Percentiles rank a stretch among this genome's conserved stretches.
phyloP scores from a whole-genome alignment of 805 yeast species.

The Citeromyces matritensis region DNA sequence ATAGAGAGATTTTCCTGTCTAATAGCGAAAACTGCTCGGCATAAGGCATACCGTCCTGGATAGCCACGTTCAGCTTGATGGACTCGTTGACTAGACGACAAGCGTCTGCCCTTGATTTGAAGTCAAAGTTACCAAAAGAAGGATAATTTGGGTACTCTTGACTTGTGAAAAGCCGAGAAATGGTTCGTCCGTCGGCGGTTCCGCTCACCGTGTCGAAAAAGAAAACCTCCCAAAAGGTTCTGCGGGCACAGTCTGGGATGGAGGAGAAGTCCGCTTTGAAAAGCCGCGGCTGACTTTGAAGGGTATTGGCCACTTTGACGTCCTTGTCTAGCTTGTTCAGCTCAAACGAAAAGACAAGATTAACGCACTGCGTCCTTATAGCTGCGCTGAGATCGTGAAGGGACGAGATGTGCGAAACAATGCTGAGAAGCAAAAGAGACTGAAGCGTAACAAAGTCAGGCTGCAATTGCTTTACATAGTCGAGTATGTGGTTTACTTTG shows the following conservation, averaged over 20 bases:
- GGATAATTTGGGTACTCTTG: constrained; percentile 23
- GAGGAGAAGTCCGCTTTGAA: constrained; percentile 6
- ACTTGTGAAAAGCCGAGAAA: constrained; percentile 20
- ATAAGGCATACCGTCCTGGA: too few species aligned
- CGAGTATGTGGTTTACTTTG: constrained; percentile 15
- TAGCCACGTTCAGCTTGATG: constrained; percentile 27
- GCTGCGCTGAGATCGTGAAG: constrained; percentile 27
- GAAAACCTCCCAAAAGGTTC: constrained; percentile 36
- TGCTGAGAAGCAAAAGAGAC: constrained; percentile 20
- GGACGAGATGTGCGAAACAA: constrained; percentile 35
- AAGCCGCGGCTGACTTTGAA: constrained; percentile 8
- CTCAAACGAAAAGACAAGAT: constrained; percentile 19
- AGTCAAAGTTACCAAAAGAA: constrained; percentile 22
- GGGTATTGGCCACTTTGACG: constrained; percentile 4
- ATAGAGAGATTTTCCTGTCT: constrained; percentile 20
- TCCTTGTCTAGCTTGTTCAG: constrained; percentile 21
- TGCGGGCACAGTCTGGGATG: constrained; percentile 12
- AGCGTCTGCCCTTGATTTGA: constrained; percentile 26
- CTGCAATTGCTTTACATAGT: constrained; percentile 14
- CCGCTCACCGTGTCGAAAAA: constrained; percentile 37
- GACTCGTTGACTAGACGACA: constrained; percentile 34
- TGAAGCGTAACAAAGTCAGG: constrained; percentile 29
- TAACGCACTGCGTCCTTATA: constrained; percentile 25
- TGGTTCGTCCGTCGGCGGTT: constrained; percentile 33
- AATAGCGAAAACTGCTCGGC: too few species aligned